Evolutionary conservation across 345 rosid genomes (phyloP), one percentile per base, ranked within the genome.

Genomic region (Populus deltoides): DNA sequence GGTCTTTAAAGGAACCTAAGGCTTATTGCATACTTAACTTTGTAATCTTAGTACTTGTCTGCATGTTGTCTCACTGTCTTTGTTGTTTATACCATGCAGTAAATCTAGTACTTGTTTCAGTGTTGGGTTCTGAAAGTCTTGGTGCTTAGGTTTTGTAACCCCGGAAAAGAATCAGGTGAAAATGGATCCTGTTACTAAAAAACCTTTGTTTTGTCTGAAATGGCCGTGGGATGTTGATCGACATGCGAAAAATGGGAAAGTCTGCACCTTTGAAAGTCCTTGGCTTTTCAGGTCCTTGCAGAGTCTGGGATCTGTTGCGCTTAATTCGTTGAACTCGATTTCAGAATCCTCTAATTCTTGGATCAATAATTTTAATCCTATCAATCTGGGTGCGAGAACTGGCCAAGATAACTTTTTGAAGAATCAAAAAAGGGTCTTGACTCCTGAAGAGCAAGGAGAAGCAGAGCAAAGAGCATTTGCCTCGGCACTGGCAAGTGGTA

Each of bases 401-500:
- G 31, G 51, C 51, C 79, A 78, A 78, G 77, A 65, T 24, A 55
- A 78, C 39, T 55, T 72, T 47, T 72, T 83, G 70, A 84, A 80
- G 80, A 73, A 77, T 38, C 81, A 51, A 35, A 83, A 80, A 70
- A 88, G 82, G 78, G 77, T 72, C 17, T 81, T 88, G 86, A 87
- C 84, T 41, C 81, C 78, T n/a, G 85, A 59, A 65, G 94, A 89
- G 84, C 97, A 93, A 83, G 97, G 91, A 59, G 98, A 92, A 88
- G 93, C 94, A 63, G 97, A 96, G 80, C 98, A 91, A 62, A 89
- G 90, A 57, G 98, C 97, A 20, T 87, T 92, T 43, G 97, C 99
- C 10, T 80, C 88, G 1, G 99, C 97, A 1, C 83, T 93, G 77
- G 94, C 97, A 1, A 88, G 89, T 78, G 80, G 83, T 84, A 96